A percentile compares a stretch with the other conserved stretches of the same genome.
Evolutionary conservation across 2,329 filamentous ascomycete genomes (phyloP).

Genomic region (Penicillium rolfsii): DNA sequence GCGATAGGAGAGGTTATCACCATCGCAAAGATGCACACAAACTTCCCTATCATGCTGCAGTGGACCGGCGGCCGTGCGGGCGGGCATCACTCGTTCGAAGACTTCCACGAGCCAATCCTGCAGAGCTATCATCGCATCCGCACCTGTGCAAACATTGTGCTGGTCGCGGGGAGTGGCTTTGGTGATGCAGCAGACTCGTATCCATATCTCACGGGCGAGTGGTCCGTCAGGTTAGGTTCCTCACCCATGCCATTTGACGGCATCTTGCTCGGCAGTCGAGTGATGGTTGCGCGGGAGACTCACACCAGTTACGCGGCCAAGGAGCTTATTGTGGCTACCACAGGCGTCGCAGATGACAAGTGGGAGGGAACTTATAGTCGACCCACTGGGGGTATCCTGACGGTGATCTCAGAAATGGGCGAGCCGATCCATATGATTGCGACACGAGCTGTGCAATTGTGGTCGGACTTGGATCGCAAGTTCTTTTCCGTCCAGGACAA

Average conservation of each 20-base stretch:
- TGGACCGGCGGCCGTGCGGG: slow-evolving; percentile 11
- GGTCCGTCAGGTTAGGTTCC: slow-evolving; percentile 85
- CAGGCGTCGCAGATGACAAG: slow-evolving; percentile 1
- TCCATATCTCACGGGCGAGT: slow-evolving; percentile 84
- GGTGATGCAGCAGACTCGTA: slow-evolving; percentile 88
- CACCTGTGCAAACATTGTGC: slow-evolving; percentile 75
- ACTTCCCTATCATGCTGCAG: slow-evolving; percentile 8
- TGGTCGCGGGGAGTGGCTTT: slow-evolving; percentile 88
- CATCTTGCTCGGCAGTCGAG: slow-evolving; percentile 84
- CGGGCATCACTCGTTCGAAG: slow-evolving; percentile 10
- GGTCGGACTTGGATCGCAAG: neutral
- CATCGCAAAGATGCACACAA: slow-evolving; percentile 5
- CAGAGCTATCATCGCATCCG: slow-evolving; percentile 6
- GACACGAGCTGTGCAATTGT: neutral
- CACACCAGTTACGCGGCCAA: slow-evolving; percentile 58
- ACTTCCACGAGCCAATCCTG: slow-evolving; percentile 7
- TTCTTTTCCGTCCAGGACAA: slow-evolving; percentile 2
- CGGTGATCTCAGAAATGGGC: slow-evolving; percentile 1
- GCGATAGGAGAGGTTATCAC: slow-evolving; percentile 2
- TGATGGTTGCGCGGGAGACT: slow-evolving; percentile 93
- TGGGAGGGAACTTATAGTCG: slow-evolving; percentile 3
- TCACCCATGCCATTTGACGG: slow-evolving; percentile 93
- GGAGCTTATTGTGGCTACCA: neutral
- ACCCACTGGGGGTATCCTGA: slow-evolving; percentile 2
- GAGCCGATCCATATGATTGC: neutral